Evolutionary conservation across 352 stramenopile genomes (phyloP).

Genomic region (Phytophthora rubi): DNA sequence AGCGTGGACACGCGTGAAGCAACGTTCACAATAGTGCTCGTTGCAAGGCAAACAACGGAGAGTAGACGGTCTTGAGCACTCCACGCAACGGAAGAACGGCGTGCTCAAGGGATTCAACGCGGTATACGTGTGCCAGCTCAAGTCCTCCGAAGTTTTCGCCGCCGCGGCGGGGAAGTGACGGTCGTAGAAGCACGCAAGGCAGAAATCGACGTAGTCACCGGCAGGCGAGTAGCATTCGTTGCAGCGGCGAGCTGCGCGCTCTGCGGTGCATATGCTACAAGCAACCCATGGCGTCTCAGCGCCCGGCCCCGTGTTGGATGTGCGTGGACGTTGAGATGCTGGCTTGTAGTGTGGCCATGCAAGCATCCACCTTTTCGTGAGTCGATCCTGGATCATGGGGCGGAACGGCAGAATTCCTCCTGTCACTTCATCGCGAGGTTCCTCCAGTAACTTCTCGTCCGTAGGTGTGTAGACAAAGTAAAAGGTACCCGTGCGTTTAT

Average conservation of each 20-base stretch:
- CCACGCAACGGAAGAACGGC: slow-evolving; percentile 68
- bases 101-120: slow-evolving; percentile 46
- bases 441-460: slow-evolving; percentile 62
- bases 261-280: slow-evolving; percentile 65
- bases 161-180: slow-evolving; percentile 41
- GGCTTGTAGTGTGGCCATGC: slow-evolving; percentile 66
- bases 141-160: slow-evolving; percentile 29
- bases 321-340: slow-evolving; percentile 24
- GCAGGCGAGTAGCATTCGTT: slow-evolving; percentile 64
- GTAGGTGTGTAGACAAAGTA: slow-evolving; percentile 77
- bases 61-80: slow-evolving; percentile 70
- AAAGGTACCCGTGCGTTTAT: slow-evolving; percentile 57
- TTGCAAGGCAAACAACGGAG: slow-evolving; percentile 72
- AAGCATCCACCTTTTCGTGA: slow-evolving; percentile 74
- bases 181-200: slow-evolving; percentile 79
- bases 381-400: slow-evolving; percentile 73
- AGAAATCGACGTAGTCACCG: slow-evolving; percentile 80
- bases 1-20: slow-evolving; percentile 73
- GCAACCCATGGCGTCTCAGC: slow-evolving; percentile 29
- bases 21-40: slow-evolving; percentile 84
- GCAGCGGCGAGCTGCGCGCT: slow-evolving; percentile 68
- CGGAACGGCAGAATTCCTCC: slow-evolving; percentile 63
- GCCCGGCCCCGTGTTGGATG: slow-evolving; percentile 9
- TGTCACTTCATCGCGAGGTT: slow-evolving; percentile 57
- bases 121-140: slow-evolving; percentile 68